Evolutionary conservation across 306 rosid species (phyloP), one percentile per base, ranked within the genome.

Genomic region (Ceratonia siliqua): DNA sequence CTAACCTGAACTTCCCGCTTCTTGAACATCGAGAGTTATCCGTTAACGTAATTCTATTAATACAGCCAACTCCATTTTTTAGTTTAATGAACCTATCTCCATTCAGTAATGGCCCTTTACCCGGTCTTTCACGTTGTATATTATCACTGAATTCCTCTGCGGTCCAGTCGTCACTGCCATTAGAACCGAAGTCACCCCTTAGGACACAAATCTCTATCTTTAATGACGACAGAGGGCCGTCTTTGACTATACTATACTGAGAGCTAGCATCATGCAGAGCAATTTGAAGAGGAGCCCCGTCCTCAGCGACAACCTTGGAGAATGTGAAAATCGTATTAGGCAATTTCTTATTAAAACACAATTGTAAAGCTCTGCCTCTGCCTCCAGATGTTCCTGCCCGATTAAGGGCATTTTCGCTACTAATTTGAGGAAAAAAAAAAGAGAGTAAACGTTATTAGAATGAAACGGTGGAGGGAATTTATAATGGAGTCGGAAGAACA

Each of bases 161-260:
- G 0, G 73, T 83, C 90, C 92, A 85, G 39, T 89, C 84, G 24
- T 87, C 84, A 6, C 52, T 52, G 10, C 67, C 85, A 35, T 75
- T 43, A 0, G 28, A 43, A 41, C 76, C 72, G 18, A 87, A 85
- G 13, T 69, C 90, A 2, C 88, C 90, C 4, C 72, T 5, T 12
- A 91, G 73, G n/a, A 78, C 79, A 9, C 75, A 77, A 5, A 91
- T 14, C 67, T 70, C 61, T 28, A 85, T 28, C 84, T 33, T 82
- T 14, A 77, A 1, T 0, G 49, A 73, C 38, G 85, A 80, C 18
- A 75, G 49, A 2, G 84, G 77, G 57, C 64, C 74, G 2, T 76
- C 58, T 8, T 0, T 12, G 57, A 87, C 84, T 4, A 22, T 1
- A 36, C 33, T 13, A 14, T 54, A 17, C 15, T 67, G 48, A n/a